A percentile compares a stretch with the other conserved stretches of the same genome.
phyloP scores from a whole-genome alignment of 148 eudicot genomes.

The Camellia japonica region DNA sequence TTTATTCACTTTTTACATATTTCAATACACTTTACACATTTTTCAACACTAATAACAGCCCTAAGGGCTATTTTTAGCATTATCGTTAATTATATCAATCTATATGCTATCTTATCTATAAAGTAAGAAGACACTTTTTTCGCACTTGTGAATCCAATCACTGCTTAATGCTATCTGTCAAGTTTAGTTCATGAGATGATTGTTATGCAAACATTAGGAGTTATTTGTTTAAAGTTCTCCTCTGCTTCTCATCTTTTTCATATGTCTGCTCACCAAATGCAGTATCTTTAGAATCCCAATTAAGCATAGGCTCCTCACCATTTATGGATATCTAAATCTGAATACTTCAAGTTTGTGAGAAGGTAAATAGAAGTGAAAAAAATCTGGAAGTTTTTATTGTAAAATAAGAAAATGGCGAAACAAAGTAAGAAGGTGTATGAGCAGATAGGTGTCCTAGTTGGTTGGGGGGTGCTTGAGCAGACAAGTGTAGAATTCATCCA shows the following conservation, averaged over 20 bases:
- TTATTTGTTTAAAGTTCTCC: background rate
- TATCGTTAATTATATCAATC: no score
- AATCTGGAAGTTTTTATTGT: background rate
- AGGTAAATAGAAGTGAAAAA: background rate
- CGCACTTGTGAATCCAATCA: background rate
- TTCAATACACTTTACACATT: no score
- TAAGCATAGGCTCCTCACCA: background rate
- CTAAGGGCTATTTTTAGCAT: no score
- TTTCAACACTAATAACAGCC: no score
- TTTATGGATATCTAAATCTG: no score
- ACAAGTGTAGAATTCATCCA: no score
- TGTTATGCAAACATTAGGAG: background rate
- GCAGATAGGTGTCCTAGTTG: no score
- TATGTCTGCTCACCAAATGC: background rate
- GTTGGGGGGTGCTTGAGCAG: no score
- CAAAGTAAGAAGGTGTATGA: background rate
- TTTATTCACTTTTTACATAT: no score
- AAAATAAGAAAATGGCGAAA: background rate
- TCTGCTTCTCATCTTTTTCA: background rate
- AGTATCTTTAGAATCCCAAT: background rate
- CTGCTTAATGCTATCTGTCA: background rate
- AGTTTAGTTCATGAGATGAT: background rate
- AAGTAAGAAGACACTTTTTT: background rate
- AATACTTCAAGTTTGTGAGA: background rate
- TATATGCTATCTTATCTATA: constrained; percentile 5